Conservation (phyloP, 805 yeast species). For the Grigorovia transvaalensis region DNA sequence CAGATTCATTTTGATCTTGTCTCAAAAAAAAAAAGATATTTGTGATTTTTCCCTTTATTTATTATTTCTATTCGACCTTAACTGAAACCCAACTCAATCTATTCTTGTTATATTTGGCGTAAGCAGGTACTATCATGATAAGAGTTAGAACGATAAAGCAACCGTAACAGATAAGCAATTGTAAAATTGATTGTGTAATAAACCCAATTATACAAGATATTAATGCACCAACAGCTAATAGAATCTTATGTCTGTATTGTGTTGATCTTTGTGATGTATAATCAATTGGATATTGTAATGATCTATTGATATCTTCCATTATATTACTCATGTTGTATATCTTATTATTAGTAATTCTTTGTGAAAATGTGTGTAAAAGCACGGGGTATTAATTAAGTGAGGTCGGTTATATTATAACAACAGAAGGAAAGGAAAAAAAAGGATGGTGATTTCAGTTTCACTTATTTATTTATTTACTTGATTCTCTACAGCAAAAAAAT, state of each 20-base stretch:
- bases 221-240: slow-evolving; percentile 18
- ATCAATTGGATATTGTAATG: slow-evolving; percentile 24
- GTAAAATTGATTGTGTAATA: slow-evolving; percentile 34
- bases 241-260: slow-evolving; percentile 8
- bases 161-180: slow-evolving; percentile 32
- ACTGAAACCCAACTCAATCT: slow-evolving; percentile 9
- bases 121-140: slow-evolving; percentile 44
- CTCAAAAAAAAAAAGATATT: too few relatives aligned
- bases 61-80: neutral
- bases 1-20: too few relatives aligned
- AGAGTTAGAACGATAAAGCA: slow-evolving; percentile 28
- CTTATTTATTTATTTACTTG: too few relatives aligned
- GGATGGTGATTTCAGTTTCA: too few relatives aligned
- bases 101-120: slow-evolving; percentile 42
- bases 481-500: too few relatives aligned
- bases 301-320: neutral
- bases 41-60: too few relatives aligned
- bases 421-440: too few relatives aligned
- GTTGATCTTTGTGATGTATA: slow-evolving; percentile 23
- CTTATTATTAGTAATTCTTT: too few relatives aligned
- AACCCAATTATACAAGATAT: slow-evolving; percentile 41
- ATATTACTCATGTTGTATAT: slow-evolving; percentile 1
- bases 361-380: too few relatives aligned
- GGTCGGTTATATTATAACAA: too few relatives aligned
- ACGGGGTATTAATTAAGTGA: too few relatives aligned